Conservation (phyloP, 352 stramenopile species). For the Globisporangium irregulare region DNA sequence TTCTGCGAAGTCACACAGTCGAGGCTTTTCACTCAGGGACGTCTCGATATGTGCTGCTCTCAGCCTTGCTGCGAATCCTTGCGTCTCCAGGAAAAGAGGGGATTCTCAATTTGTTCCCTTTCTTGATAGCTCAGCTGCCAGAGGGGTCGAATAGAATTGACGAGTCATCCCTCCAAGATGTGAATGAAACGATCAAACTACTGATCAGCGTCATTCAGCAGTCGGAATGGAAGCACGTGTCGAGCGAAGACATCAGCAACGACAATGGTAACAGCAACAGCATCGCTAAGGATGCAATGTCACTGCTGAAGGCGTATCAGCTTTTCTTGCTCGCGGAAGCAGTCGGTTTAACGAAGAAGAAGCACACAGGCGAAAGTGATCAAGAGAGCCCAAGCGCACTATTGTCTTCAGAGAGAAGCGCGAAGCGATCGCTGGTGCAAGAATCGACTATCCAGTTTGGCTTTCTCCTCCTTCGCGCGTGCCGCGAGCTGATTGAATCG, state of each 20-base stretch:
- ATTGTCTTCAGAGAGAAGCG: slow-evolving; percentile 1
- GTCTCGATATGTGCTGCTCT: slow-evolving; percentile 53
- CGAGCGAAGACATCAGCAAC: neutral
- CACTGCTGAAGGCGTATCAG: slow-evolving; percentile 73
- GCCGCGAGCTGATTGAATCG: slow-evolving; percentile 45
- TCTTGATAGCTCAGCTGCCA: slow-evolving; percentile 17
- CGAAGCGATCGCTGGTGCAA: slow-evolving; percentile 55
- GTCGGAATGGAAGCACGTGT: slow-evolving; percentile 4
- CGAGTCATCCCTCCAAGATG: slow-evolving; percentile 9
- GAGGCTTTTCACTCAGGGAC: slow-evolving; percentile 28
- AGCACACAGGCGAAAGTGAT: slow-evolving; percentile 12
- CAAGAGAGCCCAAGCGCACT: neutral
- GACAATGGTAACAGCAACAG: neutral
- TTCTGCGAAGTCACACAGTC: slow-evolving; percentile 47
- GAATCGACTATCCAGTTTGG: slow-evolving; percentile 65
- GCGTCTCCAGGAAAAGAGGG: slow-evolving; percentile 53
- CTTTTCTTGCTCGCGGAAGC: slow-evolving; percentile 73
- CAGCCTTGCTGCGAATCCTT: slow-evolving; percentile 52
- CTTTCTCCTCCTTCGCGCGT: slow-evolving; percentile 59
- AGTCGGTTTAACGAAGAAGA: slow-evolving; percentile 58
- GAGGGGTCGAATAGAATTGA: neutral
- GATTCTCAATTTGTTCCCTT: slow-evolving; percentile 68
- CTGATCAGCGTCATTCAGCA: slow-evolving; percentile 35
- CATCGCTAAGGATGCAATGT: slow-evolving; percentile 40
- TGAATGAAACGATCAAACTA: slow-evolving; percentile 39